Evolutionary conservation across 2,329 filamentous ascomycete genomes (phyloP).

Genomic region (Exophiala mesophila): DNA sequence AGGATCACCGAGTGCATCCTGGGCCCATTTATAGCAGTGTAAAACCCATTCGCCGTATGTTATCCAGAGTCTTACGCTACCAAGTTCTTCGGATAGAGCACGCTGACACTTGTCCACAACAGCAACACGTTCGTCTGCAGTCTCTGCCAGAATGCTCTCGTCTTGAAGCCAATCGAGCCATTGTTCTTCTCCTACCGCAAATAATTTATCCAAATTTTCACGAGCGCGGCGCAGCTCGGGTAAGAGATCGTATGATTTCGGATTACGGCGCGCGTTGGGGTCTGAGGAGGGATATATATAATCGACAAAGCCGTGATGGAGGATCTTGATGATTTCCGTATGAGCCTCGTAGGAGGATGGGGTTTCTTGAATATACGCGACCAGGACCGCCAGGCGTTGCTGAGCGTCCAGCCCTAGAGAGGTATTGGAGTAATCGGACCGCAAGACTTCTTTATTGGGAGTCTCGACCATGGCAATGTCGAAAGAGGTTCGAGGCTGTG

Average conservation of each 20-base stretch:
- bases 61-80: conserved; percentile 58
- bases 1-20: conserved; percentile 35
- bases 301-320: conserved; percentile 45
- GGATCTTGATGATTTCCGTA: conserved; percentile 42
- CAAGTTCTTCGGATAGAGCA: conserved; percentile 57
- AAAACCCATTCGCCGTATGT: conserved; percentile 59
- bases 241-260: conserved; percentile 43
- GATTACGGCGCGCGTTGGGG: conserved; percentile 42
- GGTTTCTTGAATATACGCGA: conserved; percentile 40
- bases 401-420: conserved; percentile 40
- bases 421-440: conserved; percentile 38
- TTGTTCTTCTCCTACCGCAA: conserved; percentile 58
- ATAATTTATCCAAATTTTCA: conserved; percentile 57
- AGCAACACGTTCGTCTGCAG: conserved; percentile 52
- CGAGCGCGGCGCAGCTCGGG: conserved; percentile 45
- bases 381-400: conserved; percentile 37
- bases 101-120: conserved; percentile 57
- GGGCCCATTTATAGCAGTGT: conserved; percentile 50
- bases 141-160: conserved; percentile 53
- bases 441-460: conserved; percentile 33
- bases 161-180: conserved; percentile 62
- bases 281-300: conserved; percentile 42
- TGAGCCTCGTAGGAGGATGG: conserved; percentile 45
- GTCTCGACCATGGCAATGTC: conserved; percentile 44
- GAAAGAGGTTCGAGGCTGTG: conserved; percentile 36